These are phyloP conservation scores for Amauroascus verrucosus DNA, from an alignment of 2,329 filamentous ascomycete species.

Conservation along the genomic window DNA sequence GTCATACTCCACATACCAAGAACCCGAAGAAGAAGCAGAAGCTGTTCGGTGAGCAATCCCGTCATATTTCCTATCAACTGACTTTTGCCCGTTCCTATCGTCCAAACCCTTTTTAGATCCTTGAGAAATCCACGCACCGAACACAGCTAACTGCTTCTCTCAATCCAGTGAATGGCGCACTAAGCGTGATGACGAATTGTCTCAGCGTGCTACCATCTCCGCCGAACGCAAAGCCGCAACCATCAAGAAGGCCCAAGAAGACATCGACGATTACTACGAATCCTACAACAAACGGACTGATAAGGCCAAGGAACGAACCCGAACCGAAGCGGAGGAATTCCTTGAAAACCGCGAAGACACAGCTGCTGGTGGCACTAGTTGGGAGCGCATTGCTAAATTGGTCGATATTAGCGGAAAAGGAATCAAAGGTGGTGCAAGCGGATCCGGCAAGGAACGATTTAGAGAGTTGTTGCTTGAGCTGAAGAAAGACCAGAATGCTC, in stretches of 20 bases:
- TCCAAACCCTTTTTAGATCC: neutral
- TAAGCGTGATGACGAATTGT: conserved; percentile 69
- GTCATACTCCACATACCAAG: conserved; percentile 45
- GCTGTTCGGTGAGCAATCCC: conserved; percentile 52
- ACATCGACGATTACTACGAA: conserved; percentile 98
- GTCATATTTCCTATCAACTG: neutral
- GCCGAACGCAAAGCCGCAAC: conserved; percentile 74
- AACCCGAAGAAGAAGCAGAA: conserved; percentile 70
- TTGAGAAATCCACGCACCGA: neutral
- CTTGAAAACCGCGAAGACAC: conserved; percentile 82
- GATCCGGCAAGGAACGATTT: conserved; percentile 93
- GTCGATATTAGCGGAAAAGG: conserved; percentile 97
- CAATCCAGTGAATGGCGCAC: conserved; percentile 67
- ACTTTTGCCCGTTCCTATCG: no score
- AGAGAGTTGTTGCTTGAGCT: conserved; percentile 77
- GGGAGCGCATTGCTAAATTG: conserved; percentile 95
- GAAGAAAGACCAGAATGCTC: conserved; percentile 86
- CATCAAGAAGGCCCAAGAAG: conserved; percentile 76
- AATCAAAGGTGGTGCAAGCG: conserved; percentile 69
- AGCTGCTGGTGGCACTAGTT: conserved; percentile 87
- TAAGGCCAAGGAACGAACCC: conserved; percentile 78
- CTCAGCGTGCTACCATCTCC: conserved; percentile 76
- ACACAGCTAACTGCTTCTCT: neutral
- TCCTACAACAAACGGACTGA: conserved; percentile 99
- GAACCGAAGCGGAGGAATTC: conserved; percentile 88